Conservation (phyloP, 2,329 filamentous ascomycete species). For the Diaporthe eres region DNA sequence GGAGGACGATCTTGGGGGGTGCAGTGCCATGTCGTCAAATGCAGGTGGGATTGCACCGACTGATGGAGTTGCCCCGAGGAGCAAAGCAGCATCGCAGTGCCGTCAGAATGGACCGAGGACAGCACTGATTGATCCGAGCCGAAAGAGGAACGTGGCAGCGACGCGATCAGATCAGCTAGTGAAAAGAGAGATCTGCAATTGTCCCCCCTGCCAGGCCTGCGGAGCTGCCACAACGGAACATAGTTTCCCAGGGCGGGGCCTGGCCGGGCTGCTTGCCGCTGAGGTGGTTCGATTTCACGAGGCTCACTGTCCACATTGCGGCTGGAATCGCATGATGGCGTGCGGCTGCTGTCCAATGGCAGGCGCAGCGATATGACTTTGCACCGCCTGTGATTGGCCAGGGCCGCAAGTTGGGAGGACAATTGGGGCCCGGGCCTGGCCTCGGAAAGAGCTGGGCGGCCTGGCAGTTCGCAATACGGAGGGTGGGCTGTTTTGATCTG, state of each 20-base stretch:
- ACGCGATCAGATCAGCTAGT: not conserved
- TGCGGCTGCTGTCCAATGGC: slow-evolving; percentile 27
- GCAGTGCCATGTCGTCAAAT: too few species aligned
- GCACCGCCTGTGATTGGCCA: slow-evolving; percentile 31
- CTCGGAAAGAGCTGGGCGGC: slow-evolving; percentile 7
- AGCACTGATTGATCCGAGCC: not conserved
- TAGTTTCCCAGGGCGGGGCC: slow-evolving; percentile 27
- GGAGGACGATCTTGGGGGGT: too few species aligned
- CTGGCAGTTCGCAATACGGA: slow-evolving; percentile 24
- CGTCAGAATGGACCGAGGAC: slow-evolving; percentile 9
- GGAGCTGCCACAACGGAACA: slow-evolving; percentile 32
- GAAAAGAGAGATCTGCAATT: slow-evolving; percentile 23
- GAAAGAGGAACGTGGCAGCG: slow-evolving; percentile 20
- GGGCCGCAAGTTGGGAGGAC: not conserved
- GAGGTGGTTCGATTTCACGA: slow-evolving; percentile 39
- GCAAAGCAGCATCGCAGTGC: not conserved
- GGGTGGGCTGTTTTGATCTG: slow-evolving; percentile 23
- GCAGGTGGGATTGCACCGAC: not conserved
- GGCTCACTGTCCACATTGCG: slow-evolving; percentile 32
- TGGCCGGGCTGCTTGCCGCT: slow-evolving; percentile 24
- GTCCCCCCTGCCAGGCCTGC: not conserved
- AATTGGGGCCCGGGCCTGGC: slow-evolving; percentile 14
- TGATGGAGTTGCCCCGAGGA: slow-evolving; percentile 10
- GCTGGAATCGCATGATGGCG: slow-evolving; percentile 31
- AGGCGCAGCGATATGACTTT: slow-evolving; percentile 15